Conservation (phyloP, 108 stramenopile species). For the Fistulifera pelliculosa region DNA sequence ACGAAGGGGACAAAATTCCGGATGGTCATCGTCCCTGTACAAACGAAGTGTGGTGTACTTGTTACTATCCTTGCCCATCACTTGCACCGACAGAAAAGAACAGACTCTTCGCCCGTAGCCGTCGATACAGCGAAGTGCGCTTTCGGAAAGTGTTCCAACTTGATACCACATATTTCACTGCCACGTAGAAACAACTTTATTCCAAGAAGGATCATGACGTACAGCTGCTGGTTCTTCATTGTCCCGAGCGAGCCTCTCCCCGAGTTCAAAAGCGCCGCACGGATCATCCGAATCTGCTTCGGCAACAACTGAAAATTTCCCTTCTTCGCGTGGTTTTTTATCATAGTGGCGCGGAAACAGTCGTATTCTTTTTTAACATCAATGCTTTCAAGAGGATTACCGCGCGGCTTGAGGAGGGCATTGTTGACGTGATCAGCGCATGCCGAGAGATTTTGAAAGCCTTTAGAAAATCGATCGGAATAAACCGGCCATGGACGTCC, state of each 20-base stretch:
- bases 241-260: background rate
- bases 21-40: slow-evolving; percentile 1
- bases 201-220: slow-evolving; percentile 4
- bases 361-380: background rate
- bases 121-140: background rate
- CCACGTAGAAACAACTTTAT: slow-evolving; percentile 4
- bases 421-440: background rate
- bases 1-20: slow-evolving; percentile 7
- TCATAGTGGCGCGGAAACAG: background rate
- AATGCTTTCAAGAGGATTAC: background rate
- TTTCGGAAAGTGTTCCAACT: background rate
- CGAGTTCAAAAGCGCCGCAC: background rate
- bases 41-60: background rate
- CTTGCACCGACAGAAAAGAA: background rate
- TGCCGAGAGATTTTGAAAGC: background rate
- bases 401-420: background rate
- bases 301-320: slow-evolving; percentile 5
- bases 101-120: background rate
- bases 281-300: background rate
- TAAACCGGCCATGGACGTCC: too few relatives aligned
- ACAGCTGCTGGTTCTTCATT: background rate
- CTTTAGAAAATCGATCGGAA: too few relatives aligned
- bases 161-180: background rate
- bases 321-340: background rate
- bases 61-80: background rate